Evolutionary conservation across 1,284 basidiomycete genomes (phyloP).

Genomic region (Vanrija pseudolonga): DNA sequence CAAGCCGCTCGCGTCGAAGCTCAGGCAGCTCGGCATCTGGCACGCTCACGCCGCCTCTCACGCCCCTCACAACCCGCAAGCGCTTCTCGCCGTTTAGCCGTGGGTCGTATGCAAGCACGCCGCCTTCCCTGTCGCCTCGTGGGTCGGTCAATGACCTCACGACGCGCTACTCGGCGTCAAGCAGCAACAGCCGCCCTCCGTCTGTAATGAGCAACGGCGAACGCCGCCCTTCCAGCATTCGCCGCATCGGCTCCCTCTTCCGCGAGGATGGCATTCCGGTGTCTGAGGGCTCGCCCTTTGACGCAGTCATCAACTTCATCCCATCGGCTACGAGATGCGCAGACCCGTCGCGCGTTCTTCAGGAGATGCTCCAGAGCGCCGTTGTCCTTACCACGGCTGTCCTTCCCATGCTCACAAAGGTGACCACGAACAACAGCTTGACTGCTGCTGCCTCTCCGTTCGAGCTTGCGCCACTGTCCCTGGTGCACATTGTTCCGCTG

Average conservation of each 20-base stretch:
- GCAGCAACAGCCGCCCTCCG: not conserved
- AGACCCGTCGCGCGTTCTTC: constrained; percentile 22
- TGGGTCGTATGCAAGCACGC: not conserved
- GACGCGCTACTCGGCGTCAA: not conserved
- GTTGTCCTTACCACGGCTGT: constrained; percentile 35
- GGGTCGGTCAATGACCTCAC: constrained; percentile 5
- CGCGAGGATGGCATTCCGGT: not conserved
- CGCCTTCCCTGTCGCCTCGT: constrained; percentile 2
- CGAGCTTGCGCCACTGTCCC: constrained; percentile 20
- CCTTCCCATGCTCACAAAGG: constrained; percentile 23
- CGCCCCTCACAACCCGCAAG: not conserved
- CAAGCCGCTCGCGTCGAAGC: constrained; percentile 9
- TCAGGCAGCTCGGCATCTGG: constrained; percentile 11
- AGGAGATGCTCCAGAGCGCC: constrained; percentile 38
- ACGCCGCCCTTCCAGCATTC: not conserved
- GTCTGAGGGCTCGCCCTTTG: constrained; percentile 22
- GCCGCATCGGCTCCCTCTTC: constrained; percentile 10
- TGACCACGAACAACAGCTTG: constrained; percentile 4
- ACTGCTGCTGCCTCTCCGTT: not conserved
- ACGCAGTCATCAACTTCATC: constrained; percentile 41
- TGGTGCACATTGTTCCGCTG: constrained; percentile 35
- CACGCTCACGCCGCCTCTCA: constrained; percentile 4
- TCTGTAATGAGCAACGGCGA: not conserved
- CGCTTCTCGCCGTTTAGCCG: constrained; percentile 2
- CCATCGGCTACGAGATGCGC: constrained; percentile 14